A percentile compares a stretch with the other conserved stretches of the same genome.
Conservation (phyloP, 208 protist genomes). For the Porcisia deanei region DNA sequence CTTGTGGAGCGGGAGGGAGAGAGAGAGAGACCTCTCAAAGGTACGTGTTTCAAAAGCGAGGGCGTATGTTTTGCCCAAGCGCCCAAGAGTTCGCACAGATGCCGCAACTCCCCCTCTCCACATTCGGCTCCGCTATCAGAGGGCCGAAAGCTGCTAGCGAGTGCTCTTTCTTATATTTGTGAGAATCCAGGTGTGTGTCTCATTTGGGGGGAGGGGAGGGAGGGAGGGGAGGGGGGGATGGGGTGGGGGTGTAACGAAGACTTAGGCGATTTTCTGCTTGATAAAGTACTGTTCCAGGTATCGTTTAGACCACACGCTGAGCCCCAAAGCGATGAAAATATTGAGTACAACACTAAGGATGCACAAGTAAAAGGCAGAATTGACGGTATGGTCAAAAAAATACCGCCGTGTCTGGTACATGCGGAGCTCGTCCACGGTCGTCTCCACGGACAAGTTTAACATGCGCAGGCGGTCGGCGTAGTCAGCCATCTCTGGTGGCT, state of each 20-base stretch:
- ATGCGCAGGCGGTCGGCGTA: conserved; percentile 59
- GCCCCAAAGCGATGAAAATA: conserved; percentile 44
- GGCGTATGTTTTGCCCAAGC: neutral
- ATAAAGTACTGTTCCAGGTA: conserved; percentile 64
- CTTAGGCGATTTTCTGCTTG: conserved; percentile 67
- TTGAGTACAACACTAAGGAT: conserved; percentile 55
- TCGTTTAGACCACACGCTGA: conserved; percentile 47
- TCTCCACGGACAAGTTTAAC: conserved; percentile 62
- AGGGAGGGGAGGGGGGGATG: neutral
- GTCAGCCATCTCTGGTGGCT: conserved; percentile 58
- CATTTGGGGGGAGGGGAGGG: conserved; percentile 5
- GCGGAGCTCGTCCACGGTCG: conserved; percentile 63
- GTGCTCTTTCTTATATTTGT: neutral
- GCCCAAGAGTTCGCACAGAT: neutral
- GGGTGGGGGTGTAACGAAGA: neutral
- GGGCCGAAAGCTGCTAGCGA: neutral
- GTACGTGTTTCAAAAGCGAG: neutral
- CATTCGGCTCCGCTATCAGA: neutral
- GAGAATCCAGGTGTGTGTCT: neutral
- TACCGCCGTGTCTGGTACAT: conserved; percentile 54
- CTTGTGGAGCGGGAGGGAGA: neutral
- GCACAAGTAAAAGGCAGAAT: conserved; percentile 50
- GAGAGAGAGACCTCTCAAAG: neutral
- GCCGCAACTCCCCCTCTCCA: neutral
- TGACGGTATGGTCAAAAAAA: conserved; percentile 52